Base-by-base conservation (phyloP, 1,139 yeast genomes). In the Geotrichum carabidarum region DNA sequence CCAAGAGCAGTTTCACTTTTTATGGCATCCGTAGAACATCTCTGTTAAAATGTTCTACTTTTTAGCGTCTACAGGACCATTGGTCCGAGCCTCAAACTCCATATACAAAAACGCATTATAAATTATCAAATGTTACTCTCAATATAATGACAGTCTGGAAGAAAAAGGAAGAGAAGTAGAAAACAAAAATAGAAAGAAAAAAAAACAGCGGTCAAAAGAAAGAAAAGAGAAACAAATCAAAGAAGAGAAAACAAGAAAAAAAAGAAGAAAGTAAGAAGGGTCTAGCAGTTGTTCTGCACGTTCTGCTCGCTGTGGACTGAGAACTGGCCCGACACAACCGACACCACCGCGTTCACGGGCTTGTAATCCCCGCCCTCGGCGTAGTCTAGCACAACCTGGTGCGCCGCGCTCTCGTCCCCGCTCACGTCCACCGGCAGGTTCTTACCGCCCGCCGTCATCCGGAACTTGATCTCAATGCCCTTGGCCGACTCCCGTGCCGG, bases 181-280 rank as follows among this genome's bases (percentile, higher is more conserved):
- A 34, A 34, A 34, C 11, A 34, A 8, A 34, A 34, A 34, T 4
- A 34, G 36, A 34, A 37, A 14, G 18, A 40, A 18, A 15, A 40
- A 6, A 14, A 12, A 38, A 8, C n/a, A 38, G 15, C 18, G 15
- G 9, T 4, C 4, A 8, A 40, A 8, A 15, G 17, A 18, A 17
- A 6, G 17, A 17, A 40, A 8, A 40, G 11, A 17, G 3, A 17
- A 7, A 40, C 27, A 40, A 8, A 2, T 14, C n/a, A 37, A 37
- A 37, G 40, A 46, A 27, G 22, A 35, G 22, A 18, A 12, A 11
- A 37, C 18, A 17, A 37, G 11, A 12, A 35, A 46, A 17, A 18
- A 37, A 8, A 35, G 17, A 14, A 22, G 37, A 47, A 18, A n/a
- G 30, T 68, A 82, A 78, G 71, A 78, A 4, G 35, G 8, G 31